Percentiles rank a stretch among this genome's conserved stretches.
phyloP scores from a whole-genome alignment of 2,329 filamentous ascomycete species.

The Verticillium longisporum region DNA sequence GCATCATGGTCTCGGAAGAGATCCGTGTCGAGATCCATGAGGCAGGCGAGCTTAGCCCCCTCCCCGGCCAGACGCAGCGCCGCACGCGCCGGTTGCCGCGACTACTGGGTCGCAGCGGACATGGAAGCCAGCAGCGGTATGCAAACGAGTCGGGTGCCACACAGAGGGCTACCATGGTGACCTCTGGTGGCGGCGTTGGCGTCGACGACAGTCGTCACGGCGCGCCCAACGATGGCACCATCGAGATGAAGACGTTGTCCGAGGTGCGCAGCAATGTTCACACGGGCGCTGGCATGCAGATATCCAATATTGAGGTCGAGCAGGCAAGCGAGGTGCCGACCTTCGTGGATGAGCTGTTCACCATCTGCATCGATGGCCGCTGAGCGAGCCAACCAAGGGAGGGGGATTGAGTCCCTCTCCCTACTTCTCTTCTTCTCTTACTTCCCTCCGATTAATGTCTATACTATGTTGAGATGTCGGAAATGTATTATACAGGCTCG shows the following conservation, averaged over 20 bases:
- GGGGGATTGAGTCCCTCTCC: no score
- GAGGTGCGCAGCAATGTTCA: constrained; percentile 13
- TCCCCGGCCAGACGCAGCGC: not conserved
- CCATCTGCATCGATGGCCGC: constrained; percentile 13
- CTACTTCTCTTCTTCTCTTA: not conserved
- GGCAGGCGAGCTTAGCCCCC: constrained; percentile 2
- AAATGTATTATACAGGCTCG: not conserved
- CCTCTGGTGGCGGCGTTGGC: not conserved
- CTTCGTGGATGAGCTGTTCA: constrained; percentile 39
- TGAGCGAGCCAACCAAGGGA: not conserved
- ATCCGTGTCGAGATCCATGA: constrained; percentile 45
- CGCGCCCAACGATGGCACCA: constrained; percentile 6
- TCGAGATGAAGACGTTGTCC: constrained; percentile 19
- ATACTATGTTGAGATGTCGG: not conserved
- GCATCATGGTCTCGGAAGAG: constrained; percentile 57
- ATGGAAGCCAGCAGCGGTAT: constrained; percentile 8
- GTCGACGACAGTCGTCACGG: constrained; percentile 3
- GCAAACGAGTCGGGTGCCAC: not conserved
- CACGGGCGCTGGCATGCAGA: constrained; percentile 15
- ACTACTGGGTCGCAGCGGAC: not conserved
- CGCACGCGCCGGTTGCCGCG: not conserved
- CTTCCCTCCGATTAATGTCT: not conserved
- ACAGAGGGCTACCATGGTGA: constrained; percentile 8
- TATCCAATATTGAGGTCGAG: constrained; percentile 26
- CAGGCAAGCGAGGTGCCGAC: constrained; percentile 25